phyloP scores from a whole-genome alignment of 2,329 filamentous ascomycete species.

The Botrytis byssoidea region DNA sequence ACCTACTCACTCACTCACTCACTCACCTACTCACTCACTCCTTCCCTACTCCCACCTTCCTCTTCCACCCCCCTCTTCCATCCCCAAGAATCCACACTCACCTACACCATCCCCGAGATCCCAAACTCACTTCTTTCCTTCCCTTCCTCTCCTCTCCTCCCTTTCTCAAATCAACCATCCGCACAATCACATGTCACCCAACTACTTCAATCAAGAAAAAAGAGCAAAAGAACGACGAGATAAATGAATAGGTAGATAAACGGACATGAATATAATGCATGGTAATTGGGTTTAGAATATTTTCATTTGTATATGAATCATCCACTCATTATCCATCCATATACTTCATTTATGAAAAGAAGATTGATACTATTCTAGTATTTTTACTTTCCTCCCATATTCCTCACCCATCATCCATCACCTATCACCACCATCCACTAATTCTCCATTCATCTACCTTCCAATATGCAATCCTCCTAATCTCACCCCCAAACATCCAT shows the following conservation, averaged over 20 bases:
- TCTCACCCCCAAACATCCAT: background rate
- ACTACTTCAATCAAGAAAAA: background rate
- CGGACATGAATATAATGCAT: background rate
- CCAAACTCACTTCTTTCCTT: background rate
- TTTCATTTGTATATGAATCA: background rate
- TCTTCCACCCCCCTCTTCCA: no score
- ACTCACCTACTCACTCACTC: no score
- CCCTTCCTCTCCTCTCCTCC: background rate
- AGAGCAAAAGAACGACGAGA: no score
- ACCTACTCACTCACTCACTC: no score
- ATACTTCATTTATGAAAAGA: background rate
- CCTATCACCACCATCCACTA: background rate
- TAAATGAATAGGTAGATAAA: background rate
- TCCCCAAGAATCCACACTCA: no score
- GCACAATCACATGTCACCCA: background rate
- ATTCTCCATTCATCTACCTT: background rate
- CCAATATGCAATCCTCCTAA: background rate
- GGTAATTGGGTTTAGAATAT: background rate
- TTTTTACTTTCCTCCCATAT: background rate
- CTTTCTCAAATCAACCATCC: background rate
- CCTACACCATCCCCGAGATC: background rate
- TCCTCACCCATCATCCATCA: background rate
- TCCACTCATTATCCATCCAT: background rate
- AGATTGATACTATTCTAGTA: slow-evolving; percentile 15
- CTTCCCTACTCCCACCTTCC: no score